A percentile compares a stretch with the other conserved stretches of the same genome.
phyloP scores from a whole-genome alignment of 805 yeast species.

The Starmerella cellae region DNA sequence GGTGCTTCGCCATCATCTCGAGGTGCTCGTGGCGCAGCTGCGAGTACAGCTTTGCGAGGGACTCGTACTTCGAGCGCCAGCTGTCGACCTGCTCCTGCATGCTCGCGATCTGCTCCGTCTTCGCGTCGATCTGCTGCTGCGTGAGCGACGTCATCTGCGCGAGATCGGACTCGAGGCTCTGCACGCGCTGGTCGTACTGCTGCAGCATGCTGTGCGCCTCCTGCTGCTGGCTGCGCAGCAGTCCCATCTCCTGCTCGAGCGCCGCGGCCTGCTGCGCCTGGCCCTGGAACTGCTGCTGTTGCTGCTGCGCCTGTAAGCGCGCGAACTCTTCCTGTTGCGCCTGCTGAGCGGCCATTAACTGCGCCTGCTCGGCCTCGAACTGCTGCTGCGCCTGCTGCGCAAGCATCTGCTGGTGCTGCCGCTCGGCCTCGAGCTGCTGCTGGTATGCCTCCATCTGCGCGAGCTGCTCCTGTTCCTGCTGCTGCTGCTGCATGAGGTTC shows the following conservation, averaged over 20 bases:
- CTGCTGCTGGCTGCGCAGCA: conserved; percentile 68
- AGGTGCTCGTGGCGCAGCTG: conserved; percentile 87
- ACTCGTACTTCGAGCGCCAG: conserved; percentile 81
- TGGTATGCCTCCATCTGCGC: conserved; percentile 47
- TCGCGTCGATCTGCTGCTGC: conserved; percentile 57
- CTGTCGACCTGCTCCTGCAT: conserved; percentile 60
- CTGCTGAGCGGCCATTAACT: conserved; percentile 54
- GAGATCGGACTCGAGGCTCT: conserved; percentile 64
- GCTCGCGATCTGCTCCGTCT: conserved; percentile 55
- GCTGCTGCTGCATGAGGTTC: conserved; percentile 38
- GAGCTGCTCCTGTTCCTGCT: conserved; percentile 43
- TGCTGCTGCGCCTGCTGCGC: conserved; percentile 57
- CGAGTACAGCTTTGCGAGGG: conserved; percentile 76
- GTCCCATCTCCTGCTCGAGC: conserved; percentile 64
- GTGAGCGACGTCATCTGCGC: conserved; percentile 47
- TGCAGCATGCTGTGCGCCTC: conserved; percentile 71
- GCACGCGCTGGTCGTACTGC: conserved; percentile 78
- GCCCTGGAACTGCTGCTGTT: conserved; percentile 60
- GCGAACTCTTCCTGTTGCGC: conserved; percentile 56
- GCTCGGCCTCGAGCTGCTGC: conserved; percentile 46
- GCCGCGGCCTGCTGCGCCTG: conserved; percentile 65
- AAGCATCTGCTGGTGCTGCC: conserved; percentile 51
- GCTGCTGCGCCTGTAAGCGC: conserved; percentile 40
- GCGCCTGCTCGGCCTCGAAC: conserved; percentile 61
- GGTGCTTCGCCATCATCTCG: conserved; percentile 60